Evolutionary conservation across 768 basidiomycete genomes (phyloP).

Genomic region (Chiua virens): DNA sequence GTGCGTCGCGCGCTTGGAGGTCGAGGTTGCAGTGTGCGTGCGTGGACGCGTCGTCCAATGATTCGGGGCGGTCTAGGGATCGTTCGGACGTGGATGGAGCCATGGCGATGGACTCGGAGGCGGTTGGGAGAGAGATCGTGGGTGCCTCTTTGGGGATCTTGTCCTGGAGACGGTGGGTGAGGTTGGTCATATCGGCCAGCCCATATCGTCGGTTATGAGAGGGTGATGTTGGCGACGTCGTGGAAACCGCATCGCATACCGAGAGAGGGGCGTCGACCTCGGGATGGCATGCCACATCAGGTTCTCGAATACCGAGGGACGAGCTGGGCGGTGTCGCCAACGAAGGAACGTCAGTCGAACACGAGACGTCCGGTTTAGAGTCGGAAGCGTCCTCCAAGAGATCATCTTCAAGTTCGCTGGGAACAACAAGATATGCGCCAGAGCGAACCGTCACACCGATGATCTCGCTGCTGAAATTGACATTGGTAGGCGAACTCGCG

Average conservation of each 20-base stretch:
- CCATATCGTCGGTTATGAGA: constrained; percentile 9
- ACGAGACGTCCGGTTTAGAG: background rate
- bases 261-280: background rate
- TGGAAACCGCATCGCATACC: background rate
- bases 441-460: constrained; percentile 13
- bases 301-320: background rate
- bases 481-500: background rate
- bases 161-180: background rate
- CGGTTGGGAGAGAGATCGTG: background rate
- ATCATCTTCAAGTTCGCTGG: background rate
- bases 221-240: background rate
- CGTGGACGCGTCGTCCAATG: background rate
- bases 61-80: background rate
- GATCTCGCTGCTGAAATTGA: constrained; percentile 13
- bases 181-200: constrained; percentile 4
- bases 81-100: background rate
- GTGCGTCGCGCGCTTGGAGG: too few relatives aligned
- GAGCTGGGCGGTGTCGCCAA: background rate
- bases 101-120: background rate
- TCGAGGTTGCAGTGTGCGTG: too few relatives aligned
- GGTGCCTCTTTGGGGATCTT: background rate
- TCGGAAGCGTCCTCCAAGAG: background rate
- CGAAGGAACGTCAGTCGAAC: constrained; percentile 1
- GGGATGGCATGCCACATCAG: background rate
- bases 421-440: constrained; percentile 10